Conservation (phyloP, 108 stramenopile genomes). For the Aurantiochytrium sp. region DNA sequence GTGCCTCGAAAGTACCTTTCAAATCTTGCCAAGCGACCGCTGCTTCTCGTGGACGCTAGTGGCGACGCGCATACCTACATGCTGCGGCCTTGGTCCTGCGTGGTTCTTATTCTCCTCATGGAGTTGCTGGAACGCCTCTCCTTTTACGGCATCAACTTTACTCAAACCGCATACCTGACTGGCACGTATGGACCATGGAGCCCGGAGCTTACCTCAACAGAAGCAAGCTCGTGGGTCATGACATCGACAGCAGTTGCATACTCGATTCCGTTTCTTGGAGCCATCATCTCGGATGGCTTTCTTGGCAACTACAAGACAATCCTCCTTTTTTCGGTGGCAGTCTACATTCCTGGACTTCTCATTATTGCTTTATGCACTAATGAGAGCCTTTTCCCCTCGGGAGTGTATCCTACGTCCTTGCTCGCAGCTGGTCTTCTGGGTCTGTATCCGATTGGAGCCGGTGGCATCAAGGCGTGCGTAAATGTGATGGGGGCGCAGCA, state of each 20-base stretch:
- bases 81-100: constrained; percentile 56
- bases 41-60: neutral
- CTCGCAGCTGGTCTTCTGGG: neutral
- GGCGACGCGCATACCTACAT: constrained; percentile 31
- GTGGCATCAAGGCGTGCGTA: constrained; percentile 20
- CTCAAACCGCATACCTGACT: constrained; percentile 67
- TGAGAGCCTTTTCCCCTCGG: neutral
- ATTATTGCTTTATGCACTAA: constrained; percentile 12
- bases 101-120: constrained; percentile 64
- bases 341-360: constrained; percentile 20
- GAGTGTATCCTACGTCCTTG: neutral
- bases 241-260: constrained; percentile 13
- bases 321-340: neutral
- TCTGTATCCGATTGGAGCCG: constrained; percentile 22
- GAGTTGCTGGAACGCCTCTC: constrained; percentile 71
- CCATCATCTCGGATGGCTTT: neutral
- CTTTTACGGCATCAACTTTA: constrained; percentile 73
- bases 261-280: constrained; percentile 25
- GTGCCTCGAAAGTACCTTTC: neutral
- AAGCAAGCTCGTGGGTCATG: neutral
- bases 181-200: constrained; percentile 37
- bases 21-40: neutral
- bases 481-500: constrained; percentile 28
- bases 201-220: neutral
- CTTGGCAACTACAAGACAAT: constrained; percentile 24